Conservation (phyloP, 2,329 filamentous ascomycete species). For the Bisporella sp. region DNA sequence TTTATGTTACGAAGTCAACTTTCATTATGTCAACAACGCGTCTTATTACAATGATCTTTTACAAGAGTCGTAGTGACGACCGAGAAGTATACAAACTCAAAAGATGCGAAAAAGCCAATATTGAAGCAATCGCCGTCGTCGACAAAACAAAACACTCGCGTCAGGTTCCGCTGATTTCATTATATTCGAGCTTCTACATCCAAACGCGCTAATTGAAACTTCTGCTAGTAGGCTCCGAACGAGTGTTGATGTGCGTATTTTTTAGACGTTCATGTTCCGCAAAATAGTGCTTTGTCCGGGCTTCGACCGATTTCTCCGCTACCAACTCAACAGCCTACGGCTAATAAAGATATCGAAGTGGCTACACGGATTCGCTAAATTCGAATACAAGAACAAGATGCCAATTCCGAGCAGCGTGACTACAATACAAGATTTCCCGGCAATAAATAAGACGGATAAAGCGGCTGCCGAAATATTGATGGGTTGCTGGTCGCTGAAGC, state of each 20-base stretch:
- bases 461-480: neutral
- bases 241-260: neutral
- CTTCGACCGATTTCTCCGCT: neutral
- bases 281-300: neutral
- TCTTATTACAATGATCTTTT: too few relatives aligned
- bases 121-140: neutral
- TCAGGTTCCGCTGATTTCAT: neutral
- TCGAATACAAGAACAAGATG: neutral
- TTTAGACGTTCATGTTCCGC: neutral
- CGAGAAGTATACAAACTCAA: neutral
- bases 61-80: too few relatives aligned
- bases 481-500: neutral
- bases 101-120: neutral
- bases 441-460: neutral
- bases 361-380: neutral
- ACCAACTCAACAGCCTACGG: neutral
- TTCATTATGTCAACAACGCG: too few relatives aligned
- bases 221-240: neutral
- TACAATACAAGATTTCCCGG: neutral
- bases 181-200: neutral
- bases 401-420: neutral
- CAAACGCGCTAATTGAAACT: neutral
- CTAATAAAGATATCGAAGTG: neutral
- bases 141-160: neutral
- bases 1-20: too few relatives aligned